These are phyloP conservation scores for Andrographis paniculata DNA, from an alignment of 305 asterid species.

Conservation along the genomic window DNA sequence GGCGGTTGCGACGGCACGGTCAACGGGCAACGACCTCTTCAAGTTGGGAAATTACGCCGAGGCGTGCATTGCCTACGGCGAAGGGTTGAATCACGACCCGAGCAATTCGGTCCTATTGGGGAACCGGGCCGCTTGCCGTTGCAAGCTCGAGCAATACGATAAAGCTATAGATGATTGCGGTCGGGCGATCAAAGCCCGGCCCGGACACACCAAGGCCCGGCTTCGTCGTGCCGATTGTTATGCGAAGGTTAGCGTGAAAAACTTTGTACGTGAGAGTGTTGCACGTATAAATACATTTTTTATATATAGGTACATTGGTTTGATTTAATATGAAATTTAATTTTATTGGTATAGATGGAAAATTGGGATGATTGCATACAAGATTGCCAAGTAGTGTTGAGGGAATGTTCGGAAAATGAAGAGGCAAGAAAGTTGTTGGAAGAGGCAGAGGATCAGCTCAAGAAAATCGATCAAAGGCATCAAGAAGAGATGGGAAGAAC, in stretches of 20 bases:
- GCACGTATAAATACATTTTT: no score
- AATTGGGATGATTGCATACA: slow-evolving; percentile 67
- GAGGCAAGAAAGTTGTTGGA: slow-evolving; percentile 39
- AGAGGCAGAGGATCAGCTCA: slow-evolving; percentile 42
- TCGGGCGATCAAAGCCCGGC: slow-evolving; percentile 48
- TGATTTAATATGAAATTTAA: no score
- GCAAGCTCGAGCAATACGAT: slow-evolving; percentile 61
- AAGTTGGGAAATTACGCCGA: slow-evolving; percentile 49
- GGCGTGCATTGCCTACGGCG: slow-evolving; percentile 67
- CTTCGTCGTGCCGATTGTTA: slow-evolving; percentile 65
- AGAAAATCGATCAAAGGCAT: neutral
- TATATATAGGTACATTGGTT: no score
- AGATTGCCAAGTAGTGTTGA: slow-evolving; percentile 55
- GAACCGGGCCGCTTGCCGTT: slow-evolving; percentile 75
- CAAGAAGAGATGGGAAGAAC: no score
- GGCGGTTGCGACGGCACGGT: slow-evolving; percentile 51
- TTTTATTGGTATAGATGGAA: slow-evolving; percentile 32
- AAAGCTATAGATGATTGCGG: slow-evolving; percentile 74
- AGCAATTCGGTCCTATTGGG: slow-evolving; percentile 57
- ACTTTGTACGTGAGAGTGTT: no score
- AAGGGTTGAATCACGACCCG: slow-evolving; percentile 65
- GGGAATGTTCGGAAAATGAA: slow-evolving; percentile 49
- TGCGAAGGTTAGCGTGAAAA: slow-evolving; percentile 39
- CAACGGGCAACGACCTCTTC: slow-evolving; percentile 66
- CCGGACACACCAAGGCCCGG: slow-evolving; percentile 61